phyloP scores from a whole-genome alignment of 2,329 filamentous ascomycete species.

The Monosporascus ibericus region DNA sequence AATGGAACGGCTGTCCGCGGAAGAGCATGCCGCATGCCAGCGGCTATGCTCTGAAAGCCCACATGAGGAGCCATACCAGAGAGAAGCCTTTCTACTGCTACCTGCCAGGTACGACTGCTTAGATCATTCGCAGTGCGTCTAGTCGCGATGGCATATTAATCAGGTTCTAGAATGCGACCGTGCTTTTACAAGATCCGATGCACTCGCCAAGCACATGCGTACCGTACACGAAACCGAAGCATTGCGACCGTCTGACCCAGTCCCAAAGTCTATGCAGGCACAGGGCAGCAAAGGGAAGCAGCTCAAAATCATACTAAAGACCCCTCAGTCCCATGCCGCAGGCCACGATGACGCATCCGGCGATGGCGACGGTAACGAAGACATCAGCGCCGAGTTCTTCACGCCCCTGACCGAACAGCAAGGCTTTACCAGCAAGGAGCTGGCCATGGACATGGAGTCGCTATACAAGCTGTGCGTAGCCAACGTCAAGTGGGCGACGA shows the following conservation, averaged over 20 bases:
- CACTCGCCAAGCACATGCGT: slow-evolving; percentile 95
- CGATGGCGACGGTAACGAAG: slow-evolving; percentile 49
- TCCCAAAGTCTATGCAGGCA: slow-evolving; percentile 62
- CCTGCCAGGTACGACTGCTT: slow-evolving; percentile 63
- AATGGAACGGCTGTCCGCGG: slow-evolving; percentile 84
- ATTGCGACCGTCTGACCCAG: slow-evolving; percentile 70
- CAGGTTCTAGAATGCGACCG: slow-evolving; percentile 76
- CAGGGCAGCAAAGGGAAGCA: slow-evolving; percentile 40
- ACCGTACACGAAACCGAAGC: slow-evolving; percentile 97
- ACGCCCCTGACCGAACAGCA: slow-evolving; percentile 50
- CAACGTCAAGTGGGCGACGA: slow-evolving; percentile 67
- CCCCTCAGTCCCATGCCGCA: slow-evolving; percentile 49
- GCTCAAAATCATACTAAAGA: slow-evolving; percentile 60
- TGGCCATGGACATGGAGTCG: slow-evolving; percentile 50
- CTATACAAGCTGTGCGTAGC: slow-evolving; percentile 63
- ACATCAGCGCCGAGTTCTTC: slow-evolving; percentile 52
- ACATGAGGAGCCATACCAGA: slow-evolving; percentile 95
- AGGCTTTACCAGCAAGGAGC: slow-evolving; percentile 60
- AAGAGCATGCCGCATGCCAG: slow-evolving; percentile 92
- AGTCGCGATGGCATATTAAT: background rate
- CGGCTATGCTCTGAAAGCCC: slow-evolving; percentile 90
- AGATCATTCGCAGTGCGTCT: background rate
- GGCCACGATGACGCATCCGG: slow-evolving; percentile 49
- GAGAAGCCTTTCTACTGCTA: slow-evolving; percentile 99
- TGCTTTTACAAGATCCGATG: slow-evolving; percentile 92